Percentiles rank a stretch among this genome's conserved stretches.
These are phyloP conservation scores for Ceratopteris richardii DNA, from an alignment of 75 land plant genomes.

Conservation along the genomic window DNA sequence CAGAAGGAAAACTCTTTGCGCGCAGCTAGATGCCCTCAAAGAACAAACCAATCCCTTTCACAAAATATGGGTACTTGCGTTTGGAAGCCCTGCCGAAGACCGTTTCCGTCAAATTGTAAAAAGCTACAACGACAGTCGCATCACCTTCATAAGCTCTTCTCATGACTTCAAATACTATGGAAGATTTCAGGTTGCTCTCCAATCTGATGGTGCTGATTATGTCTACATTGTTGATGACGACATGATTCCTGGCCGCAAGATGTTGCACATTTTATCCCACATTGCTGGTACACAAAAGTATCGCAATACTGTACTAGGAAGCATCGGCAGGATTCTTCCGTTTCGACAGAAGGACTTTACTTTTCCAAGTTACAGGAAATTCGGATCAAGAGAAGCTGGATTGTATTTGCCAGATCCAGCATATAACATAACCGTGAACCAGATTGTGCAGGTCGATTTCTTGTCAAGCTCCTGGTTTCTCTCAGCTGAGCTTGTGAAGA, in stretches of 20 bases:
- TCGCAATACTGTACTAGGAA: slow-evolving; percentile 73
- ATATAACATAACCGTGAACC: slow-evolving; percentile 72
- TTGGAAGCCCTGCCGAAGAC: slow-evolving; percentile 76
- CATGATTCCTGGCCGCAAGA: no score
- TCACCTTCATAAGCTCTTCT: slow-evolving; percentile 77
- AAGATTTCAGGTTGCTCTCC: slow-evolving; percentile 90
- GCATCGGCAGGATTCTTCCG: slow-evolving; percentile 93
- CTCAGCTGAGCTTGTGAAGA: no score
- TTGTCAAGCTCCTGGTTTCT: no score
- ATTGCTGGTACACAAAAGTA: slow-evolving; percentile 92
- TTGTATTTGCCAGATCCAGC: no score
- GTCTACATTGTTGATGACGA: slow-evolving; percentile 89
- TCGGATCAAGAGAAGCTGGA: no score
- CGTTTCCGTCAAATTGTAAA: slow-evolving; percentile 58
- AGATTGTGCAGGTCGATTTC: slow-evolving; percentile 93
- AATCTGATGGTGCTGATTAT: slow-evolving; percentile 73
- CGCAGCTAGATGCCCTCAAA: no score
- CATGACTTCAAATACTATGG: slow-evolving; percentile 97
- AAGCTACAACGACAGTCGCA: slow-evolving; percentile 76
- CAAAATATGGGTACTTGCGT: slow-evolving; percentile 89
- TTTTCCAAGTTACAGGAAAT: no score
- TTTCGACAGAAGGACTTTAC: slow-evolving; percentile 90
- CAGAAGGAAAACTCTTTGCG: slow-evolving; percentile 85
- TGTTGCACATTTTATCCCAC: slow-evolving; percentile 82
- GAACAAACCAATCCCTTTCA: slow-evolving; percentile 80